Evolutionary conservation across 192 early-diverging fungal species (phyloP).

Genomic region (Chytriomyces hyalinus): DNA sequence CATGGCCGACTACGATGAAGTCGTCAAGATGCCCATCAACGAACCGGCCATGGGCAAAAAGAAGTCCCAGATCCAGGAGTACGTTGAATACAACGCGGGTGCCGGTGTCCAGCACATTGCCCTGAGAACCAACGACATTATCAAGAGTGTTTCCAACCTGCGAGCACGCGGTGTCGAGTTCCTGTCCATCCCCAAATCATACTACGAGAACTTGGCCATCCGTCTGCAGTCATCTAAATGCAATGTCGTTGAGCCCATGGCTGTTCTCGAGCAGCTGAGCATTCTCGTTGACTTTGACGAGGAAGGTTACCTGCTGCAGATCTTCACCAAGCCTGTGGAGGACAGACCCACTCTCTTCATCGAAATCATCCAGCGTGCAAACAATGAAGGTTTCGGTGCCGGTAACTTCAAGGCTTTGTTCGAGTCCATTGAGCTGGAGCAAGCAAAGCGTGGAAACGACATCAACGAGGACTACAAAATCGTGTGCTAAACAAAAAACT

Average conservation of each 20-base stretch:
- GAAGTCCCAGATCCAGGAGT: constrained; percentile 97
- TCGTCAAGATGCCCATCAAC: constrained; percentile 97
- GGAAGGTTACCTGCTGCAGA: constrained; percentile 94
- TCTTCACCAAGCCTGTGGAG: constrained; percentile 86
- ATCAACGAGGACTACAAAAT: constrained; percentile 2
- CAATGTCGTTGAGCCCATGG: constrained; percentile 82
- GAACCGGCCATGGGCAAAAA: constrained; percentile 92
- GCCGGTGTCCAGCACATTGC: constrained; percentile 85
- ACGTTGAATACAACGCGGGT: constrained; percentile 81
- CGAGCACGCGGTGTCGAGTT: constrained; percentile 89
- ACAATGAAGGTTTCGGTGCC: constrained; percentile 92
- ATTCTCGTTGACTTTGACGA: constrained; percentile 98
- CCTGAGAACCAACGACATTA: constrained; percentile 85
- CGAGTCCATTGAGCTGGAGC: constrained; percentile 94
- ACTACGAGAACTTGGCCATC: constrained; percentile 85
- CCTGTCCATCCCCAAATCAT: constrained; percentile 76
- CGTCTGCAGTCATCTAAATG: constrained; percentile 73
- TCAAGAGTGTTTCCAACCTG: constrained; percentile 80
- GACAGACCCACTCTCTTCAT: constrained; percentile 97
- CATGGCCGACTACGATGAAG: constrained; percentile 91
- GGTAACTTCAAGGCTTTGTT: constrained; percentile 99
- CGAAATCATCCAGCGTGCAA: constrained; percentile 96
- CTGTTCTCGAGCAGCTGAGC: constrained; percentile 78
- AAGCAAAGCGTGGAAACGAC: constrained; percentile 79
- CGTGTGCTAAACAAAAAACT: not conserved